Evolutionary conservation across 306 rosid genomes (phyloP), one percentile per base, ranked within the genome.

Genomic region (Cajanus cajan): DNA sequence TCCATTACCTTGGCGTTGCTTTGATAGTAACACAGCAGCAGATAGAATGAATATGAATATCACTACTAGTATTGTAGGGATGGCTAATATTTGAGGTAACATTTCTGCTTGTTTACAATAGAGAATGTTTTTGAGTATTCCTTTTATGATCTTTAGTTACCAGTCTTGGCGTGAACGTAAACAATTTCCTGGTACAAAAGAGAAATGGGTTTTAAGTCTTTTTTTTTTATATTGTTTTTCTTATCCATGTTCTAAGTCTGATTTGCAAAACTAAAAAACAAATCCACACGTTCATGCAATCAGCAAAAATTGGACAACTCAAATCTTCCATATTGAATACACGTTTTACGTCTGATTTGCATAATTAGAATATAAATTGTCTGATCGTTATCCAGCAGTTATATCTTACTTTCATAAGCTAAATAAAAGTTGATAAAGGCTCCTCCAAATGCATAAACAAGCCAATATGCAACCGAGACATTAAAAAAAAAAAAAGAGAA

Each of bases 21-120:
- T 78, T 52, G 47, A 13, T 14, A 44, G 59, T 9, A 82, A 69
- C 19, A 74, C 13, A 62, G 0, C 1, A 12, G 19, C 4, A 1
- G 58, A 62, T 15, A 76, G 40, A 62, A 85, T 25, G 9, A 59
- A 44, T 13, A 74, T 74, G 72, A 82, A 68, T 13, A 45, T n/a
- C 4, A 64, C 5, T 28, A 85, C 18, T 62, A 81, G 57, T 16
- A 43, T 0, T 8, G 82, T 10, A 11, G 74, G 73, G 7, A 77
- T 48, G 1, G 80, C 70, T 18, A 65, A 3, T 36, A 64, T 24
- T 69, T 68, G 50, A 52, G 76, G 22, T 9, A 71, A 19, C 84
- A 79, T 76, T 39, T 78, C 6, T 81, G 44, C 34, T 57, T 65
- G 64, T 3, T 48, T 37, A 41, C 14, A 31, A 65, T 31, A 2